Percentiles rank a stretch among this genome's conserved stretches.
These are phyloP conservation scores for Golubevia sp. DNA, from an alignment of 1,284 basidiomycete species.

Conservation along the genomic window DNA sequence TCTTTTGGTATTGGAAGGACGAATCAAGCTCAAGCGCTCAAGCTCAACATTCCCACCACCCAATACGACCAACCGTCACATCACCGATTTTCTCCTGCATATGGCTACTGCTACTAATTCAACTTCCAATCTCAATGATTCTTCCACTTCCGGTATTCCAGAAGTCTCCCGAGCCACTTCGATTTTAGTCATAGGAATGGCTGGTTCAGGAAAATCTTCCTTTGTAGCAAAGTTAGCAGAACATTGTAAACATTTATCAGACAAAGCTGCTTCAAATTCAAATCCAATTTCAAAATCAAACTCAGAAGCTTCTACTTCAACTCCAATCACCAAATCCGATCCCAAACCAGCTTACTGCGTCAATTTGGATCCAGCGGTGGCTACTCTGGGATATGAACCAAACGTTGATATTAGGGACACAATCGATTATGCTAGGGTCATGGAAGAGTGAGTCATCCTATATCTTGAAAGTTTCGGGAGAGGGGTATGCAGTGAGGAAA, in stretches of 20 bases:
- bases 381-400: constrained; percentile 52
- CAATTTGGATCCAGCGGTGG: constrained; percentile 59
- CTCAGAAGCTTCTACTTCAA: background rate
- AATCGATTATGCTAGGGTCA: constrained; percentile 57
- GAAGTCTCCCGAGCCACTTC: constrained; percentile 27
- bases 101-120: no score
- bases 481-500: no score
- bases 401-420: constrained; percentile 61
- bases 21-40: no score
- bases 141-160: no score
- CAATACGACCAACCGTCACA: no score
- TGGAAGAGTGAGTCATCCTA: constrained; percentile 37
- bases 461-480: no score
- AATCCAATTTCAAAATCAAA: constrained; percentile 10
- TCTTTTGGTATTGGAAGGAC: no score
- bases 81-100: no score
- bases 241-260: background rate
- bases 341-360: constrained; percentile 47
- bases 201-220: constrained; percentile 60
- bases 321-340: background rate
- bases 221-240: constrained; percentile 35
- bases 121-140: no score
- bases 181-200: constrained; percentile 60
- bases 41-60: no score
- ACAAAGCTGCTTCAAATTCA: background rate